A percentile compares a stretch with the other conserved stretches of the same genome.
phyloP scores from a whole-genome alignment of 805 yeast species.

The Zygoascus tannicola region DNA sequence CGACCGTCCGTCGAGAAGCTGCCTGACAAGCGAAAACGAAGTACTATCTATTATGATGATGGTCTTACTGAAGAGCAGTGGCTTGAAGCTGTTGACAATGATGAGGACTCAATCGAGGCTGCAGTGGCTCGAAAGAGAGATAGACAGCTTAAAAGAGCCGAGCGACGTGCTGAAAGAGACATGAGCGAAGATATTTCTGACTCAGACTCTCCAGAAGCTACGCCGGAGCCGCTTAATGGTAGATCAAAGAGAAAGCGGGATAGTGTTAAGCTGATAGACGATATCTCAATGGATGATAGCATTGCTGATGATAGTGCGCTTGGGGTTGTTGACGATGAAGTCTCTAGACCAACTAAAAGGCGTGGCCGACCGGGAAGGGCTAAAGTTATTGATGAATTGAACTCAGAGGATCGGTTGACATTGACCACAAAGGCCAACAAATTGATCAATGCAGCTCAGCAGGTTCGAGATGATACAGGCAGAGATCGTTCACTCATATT shows the following conservation, averaged over 20 bases:
- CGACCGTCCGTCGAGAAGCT: constrained; percentile 21
- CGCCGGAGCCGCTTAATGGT: not conserved
- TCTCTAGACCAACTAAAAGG: constrained; percentile 8
- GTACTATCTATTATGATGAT: constrained; percentile 59
- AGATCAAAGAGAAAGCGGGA: not conserved
- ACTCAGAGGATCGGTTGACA: constrained; percentile 9
- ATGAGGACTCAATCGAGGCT: constrained; percentile 45
- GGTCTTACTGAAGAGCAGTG: constrained; percentile 91
- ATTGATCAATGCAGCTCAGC: constrained; percentile 11
- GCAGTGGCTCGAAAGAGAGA: constrained; percentile 38
- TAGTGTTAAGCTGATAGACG: constrained; percentile 1
- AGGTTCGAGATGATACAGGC: constrained; percentile 33
- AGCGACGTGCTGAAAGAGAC: not conserved
- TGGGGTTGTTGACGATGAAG: constrained; percentile 2
- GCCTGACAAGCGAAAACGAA: constrained; percentile 65
- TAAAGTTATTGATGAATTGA: constrained; percentile 12
- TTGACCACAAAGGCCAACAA: constrained; percentile 10
- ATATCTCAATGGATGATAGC: constrained; percentile 4
- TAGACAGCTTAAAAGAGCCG: constrained; percentile 7
- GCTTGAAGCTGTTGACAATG: constrained; percentile 55
- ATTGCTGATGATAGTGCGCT: not conserved
- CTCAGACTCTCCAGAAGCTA: constrained; percentile 8
- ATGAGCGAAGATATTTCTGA: constrained; percentile 1
- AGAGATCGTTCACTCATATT: constrained; percentile 36
- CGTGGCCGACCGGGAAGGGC: constrained; percentile 6